These are phyloP conservation scores for Melanogaster broomeanus DNA, from an alignment of 768 basidiomycete genomes.

Conservation along the genomic window DNA sequence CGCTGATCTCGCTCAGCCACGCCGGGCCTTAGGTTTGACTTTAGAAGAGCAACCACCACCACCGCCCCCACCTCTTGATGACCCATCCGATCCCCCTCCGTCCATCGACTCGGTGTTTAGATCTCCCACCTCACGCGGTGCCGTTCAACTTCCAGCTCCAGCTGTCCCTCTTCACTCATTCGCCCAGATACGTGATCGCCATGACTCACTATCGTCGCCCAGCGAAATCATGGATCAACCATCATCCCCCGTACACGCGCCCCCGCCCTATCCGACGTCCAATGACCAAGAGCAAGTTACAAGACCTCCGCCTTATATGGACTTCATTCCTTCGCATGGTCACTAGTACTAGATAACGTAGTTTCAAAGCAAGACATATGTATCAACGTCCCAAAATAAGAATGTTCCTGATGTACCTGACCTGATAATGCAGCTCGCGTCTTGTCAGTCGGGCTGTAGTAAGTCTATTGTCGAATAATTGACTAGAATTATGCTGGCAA, in stretches of 20 bases:
- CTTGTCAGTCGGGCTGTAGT: neutral
- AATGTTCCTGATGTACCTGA: neutral
- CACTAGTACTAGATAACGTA: conserved; percentile 15
- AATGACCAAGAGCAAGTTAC: conserved; percentile 54
- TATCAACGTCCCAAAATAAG: neutral
- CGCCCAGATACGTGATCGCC: conserved; percentile 27
- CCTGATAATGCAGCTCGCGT: neutral
- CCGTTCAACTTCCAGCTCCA: conserved; percentile 21
- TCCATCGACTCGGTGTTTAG: conserved; percentile 83
- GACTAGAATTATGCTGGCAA: conserved; percentile 26
- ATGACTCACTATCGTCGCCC: conserved; percentile 35
- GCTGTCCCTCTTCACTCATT: conserved; percentile 36
- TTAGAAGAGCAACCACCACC: conserved; percentile 64
- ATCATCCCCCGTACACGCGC: conserved; percentile 58
- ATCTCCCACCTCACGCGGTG: conserved; percentile 27
- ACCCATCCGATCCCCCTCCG: conserved; percentile 86
- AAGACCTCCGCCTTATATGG: conserved; percentile 65
- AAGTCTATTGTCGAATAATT: conserved; percentile 12
- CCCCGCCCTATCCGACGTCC: conserved; percentile 71
- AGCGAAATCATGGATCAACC: conserved; percentile 34
- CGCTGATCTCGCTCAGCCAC: conserved; percentile 55
- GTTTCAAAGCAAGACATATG: neutral
- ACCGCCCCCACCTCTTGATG: conserved; percentile 81
- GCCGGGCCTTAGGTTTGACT: conserved; percentile 60
- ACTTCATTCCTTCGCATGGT: conserved; percentile 35